A percentile compares a stretch with the other conserved stretches of the same genome.
Conservation (phyloP, 345 rosid genomes). For the Salix suchowensis region DNA sequence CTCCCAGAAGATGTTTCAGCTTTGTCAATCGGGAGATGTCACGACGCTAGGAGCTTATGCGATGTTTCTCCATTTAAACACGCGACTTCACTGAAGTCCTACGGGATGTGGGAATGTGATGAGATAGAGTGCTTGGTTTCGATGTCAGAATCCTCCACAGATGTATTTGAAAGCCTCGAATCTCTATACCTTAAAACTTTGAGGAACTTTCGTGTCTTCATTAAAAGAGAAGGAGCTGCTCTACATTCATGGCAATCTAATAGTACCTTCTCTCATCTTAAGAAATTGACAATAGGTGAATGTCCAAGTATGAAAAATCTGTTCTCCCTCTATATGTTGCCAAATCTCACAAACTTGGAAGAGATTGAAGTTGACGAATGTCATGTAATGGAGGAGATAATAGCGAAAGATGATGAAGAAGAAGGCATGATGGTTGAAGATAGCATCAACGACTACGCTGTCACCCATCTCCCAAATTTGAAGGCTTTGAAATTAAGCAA, state of each 20-base stretch:
- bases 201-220: background rate
- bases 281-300: fast-evolving
- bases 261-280: constrained; percentile 1
- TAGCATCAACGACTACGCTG: background rate
- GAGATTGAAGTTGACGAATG: background rate
- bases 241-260: background rate
- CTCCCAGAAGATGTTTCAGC: background rate
- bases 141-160: background rate
- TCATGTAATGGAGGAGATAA: constrained; percentile 20
- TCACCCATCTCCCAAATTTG: constrained; percentile 10
- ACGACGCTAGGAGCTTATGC: background rate
- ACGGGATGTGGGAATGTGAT: background rate
- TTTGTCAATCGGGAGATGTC: background rate
- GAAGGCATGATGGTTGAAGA: background rate
- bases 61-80: background rate
- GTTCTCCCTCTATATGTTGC: constrained; percentile 1
- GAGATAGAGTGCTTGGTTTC: constrained; percentile 1
- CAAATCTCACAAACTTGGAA: constrained; percentile 18
- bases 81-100: background rate
- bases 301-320: constrained; percentile 19
- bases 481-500: background rate
- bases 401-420: background rate
- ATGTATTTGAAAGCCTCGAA: background rate
- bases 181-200: background rate
- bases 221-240: background rate